Evolutionary conservation across 2,329 filamentous ascomycete species (phyloP).

Genomic region (Xylariales sp.): DNA sequence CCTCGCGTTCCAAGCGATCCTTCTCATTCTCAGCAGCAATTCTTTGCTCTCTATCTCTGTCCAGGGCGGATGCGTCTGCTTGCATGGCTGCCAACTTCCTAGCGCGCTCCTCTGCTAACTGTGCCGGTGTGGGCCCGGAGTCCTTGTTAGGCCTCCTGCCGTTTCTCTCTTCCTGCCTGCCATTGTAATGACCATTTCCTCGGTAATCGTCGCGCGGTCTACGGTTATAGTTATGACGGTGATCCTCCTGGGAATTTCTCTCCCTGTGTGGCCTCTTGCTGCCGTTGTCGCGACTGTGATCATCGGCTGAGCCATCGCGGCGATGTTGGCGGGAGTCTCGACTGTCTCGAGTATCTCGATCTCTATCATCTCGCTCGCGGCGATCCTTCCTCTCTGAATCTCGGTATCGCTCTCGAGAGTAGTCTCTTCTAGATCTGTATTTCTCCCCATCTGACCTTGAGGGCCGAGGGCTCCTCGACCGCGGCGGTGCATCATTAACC

Average conservation of each 20-base stretch:
- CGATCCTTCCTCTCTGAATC: constrained; percentile 3
- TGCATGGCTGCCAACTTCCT: constrained; percentile 71
- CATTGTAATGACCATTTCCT: background rate
- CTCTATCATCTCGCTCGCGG: background rate
- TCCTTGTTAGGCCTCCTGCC: no score
- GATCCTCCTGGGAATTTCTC: no score
- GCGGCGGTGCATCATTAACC: constrained; percentile 31
- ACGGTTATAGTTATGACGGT: no score
- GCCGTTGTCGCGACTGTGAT: constrained; percentile 4
- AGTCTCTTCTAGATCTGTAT: constrained; percentile 19
- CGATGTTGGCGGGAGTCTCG: background rate
- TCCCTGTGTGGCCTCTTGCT: no score
- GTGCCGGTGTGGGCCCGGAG: no score
- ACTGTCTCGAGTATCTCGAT: background rate
- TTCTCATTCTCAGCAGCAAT: constrained; percentile 61
- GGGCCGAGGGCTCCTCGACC: constrained; percentile 29
- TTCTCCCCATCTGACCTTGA: constrained; percentile 29
- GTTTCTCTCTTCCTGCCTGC: constrained; percentile 7
- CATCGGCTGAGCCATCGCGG: no score
- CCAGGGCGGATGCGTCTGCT: constrained; percentile 63
- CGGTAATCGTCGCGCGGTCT: background rate
- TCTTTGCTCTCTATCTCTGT: constrained; percentile 64
- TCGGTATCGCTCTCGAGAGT: constrained; percentile 8
- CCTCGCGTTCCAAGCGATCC: constrained; percentile 60
- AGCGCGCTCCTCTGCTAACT: constrained; percentile 54